phyloP scores from a whole-genome alignment of 1,284 basidiomycete species.

The Leccinum fallax region DNA sequence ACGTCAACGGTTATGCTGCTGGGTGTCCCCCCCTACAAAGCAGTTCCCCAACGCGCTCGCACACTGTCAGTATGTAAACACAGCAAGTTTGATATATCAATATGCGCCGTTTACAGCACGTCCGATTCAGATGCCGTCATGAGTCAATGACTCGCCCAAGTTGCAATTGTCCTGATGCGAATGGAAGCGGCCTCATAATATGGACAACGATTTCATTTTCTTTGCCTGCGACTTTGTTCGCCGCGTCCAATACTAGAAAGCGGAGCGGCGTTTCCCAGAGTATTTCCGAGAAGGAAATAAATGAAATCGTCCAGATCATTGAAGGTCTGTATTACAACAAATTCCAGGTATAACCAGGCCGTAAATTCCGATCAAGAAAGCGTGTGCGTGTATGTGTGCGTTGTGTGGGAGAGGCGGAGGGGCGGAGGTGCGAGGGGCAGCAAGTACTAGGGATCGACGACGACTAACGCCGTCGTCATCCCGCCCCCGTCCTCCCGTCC shows the following conservation, averaged over 20 bases:
- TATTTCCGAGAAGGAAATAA: not conserved
- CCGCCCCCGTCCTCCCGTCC: not conserved
- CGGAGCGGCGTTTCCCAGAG: not conserved
- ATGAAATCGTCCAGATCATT: not conserved
- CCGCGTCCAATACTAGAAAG: not conserved
- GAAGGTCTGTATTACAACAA: not conserved
- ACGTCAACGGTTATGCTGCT: not conserved
- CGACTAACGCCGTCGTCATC: conserved; percentile 17
- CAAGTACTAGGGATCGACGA: conserved; percentile 4
- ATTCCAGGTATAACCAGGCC: not conserved
- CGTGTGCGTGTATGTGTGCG: not conserved
- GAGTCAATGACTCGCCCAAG: not conserved
- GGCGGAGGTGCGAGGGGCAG: not conserved
- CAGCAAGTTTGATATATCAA: not conserved
- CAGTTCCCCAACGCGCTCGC: not conserved
- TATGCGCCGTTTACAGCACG: not conserved
- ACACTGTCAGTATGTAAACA: not conserved
- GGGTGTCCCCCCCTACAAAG: not conserved
- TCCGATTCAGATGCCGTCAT: not conserved
- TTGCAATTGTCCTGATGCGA: not conserved
- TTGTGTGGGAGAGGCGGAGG: not conserved
- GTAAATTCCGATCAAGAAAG: not conserved
- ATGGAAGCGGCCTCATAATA: not conserved
- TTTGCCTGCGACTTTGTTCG: not conserved
- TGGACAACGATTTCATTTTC: not conserved